Base-by-base conservation (phyloP, 352 stramenopile genomes). In the Aphanomyces cochlioides region DNA sequence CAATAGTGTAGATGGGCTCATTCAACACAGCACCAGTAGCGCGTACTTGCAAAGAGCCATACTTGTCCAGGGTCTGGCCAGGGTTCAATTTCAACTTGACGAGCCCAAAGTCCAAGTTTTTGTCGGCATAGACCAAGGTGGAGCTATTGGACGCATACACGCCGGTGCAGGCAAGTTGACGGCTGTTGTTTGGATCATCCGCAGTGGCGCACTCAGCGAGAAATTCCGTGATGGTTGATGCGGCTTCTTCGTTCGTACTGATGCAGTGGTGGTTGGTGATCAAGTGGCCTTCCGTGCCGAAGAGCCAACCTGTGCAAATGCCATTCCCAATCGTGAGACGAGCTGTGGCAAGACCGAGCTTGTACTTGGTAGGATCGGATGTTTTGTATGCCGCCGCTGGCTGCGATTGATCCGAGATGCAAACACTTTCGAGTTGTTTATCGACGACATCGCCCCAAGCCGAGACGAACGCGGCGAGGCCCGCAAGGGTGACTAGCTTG, bases 191-290 rank as follows among this genome's bases (percentile, higher is more conserved):
- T 3, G 63, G 60, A 15, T 64, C 21, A 5, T 73, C 68, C 36
- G 59, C 71, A 15, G 57, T 65, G 10, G n/a, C 28, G 54, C 59
- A 64, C 64, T 89, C 76, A 7, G 81, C 82, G 75, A 83, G 81
- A 64, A 92, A 88, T 54, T 85, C 77, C 56, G 80, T 68, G 8
- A 85, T 66, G 0, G 64, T 75, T 12, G 47, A 74, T 36, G 77
- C 66, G 15, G 76, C 76, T 53, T 85, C 80, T 47, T 39, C 57
- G 47, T 72, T 68, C 69, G 39, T 74, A 19, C 67, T 73, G 59
- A 90, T 82, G 58, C 78, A 83, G 74, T 87, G 81, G 61, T 88
- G 79, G 76, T 90, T 90, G 45, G 82, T 88, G 47, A 89, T 78
- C n/a, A 89, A 69, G 64, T 89, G 82, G 54, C 82, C 80, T 56